Evolutionary conservation across 2,329 filamentous ascomycete species (phyloP).

Genomic region (Penicillium griseofulvum): DNA sequence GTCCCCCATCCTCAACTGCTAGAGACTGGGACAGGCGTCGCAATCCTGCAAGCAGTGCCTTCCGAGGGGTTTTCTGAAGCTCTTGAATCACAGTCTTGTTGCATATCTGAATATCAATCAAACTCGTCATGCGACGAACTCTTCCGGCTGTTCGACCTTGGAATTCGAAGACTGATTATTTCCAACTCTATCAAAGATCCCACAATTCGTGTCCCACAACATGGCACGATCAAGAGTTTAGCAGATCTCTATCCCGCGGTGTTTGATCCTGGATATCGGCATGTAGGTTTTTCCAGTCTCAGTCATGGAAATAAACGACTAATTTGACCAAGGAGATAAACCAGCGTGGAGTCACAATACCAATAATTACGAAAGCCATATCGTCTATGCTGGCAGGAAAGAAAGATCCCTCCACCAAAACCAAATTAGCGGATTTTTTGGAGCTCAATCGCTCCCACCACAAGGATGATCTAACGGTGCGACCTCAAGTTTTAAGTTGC

Average conservation of each 20-base stretch:
- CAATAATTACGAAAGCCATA: constrained; percentile 36
- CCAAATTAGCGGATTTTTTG: constrained; percentile 14
- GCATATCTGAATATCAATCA: neutral
- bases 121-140: constrained; percentile 2
- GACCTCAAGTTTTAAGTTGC: neutral
- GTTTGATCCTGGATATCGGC: constrained; percentile 31
- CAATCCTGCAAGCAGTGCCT: neutral
- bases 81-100: neutral
- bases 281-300: constrained; percentile 19
- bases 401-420: constrained; percentile 11
- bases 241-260: constrained; percentile 28
- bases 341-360: constrained; percentile 35
- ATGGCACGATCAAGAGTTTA: constrained; percentile 17
- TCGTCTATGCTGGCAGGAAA: constrained; percentile 29
- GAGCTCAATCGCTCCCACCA: neutral
- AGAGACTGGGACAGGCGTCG: neutral
- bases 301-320: neutral
- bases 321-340: constrained; percentile 31
- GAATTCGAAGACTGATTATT: constrained; percentile 23
- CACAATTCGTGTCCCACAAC: neutral
- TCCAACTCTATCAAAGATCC: constrained; percentile 2
- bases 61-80: neutral
- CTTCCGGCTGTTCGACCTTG: constrained; percentile 26
- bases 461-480: neutral
- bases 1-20: no score